Base-by-base conservation (phyloP, 1,284 basidiomycete species). In the Naganishia liquefaciens region DNA sequence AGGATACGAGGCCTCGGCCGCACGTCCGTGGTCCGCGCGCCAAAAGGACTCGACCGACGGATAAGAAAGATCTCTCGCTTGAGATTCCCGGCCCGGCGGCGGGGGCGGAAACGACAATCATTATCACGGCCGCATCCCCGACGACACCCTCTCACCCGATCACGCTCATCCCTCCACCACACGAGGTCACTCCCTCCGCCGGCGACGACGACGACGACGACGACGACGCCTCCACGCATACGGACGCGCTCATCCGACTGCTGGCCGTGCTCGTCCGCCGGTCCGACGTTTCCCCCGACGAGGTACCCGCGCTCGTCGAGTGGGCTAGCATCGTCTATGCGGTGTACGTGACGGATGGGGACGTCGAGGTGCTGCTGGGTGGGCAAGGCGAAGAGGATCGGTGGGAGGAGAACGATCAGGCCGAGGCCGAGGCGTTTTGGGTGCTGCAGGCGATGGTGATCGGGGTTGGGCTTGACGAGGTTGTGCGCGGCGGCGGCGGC, bases 311-410 rank as follows among this genome's bases (percentile, higher is more conserved):
- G 15, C 70, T 78, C 37, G 71, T 75, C 50, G 74, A 79, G 58
- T 72, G 79, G 23, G 69, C 76, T n/a, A 68, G 72, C 2, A 73
- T 74, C 9, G 67, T 81, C 21, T 81, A 80, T 64, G 71, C 75
- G 1, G 66, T 75, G 10, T 78, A 70, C 61, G 62, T 50, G 13
- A 25, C 60, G n/a, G 67, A 62, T n/a, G 54, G 66, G 30, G 50
- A 55, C 23, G 46, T 53, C 13, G 44, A 43, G 23, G 42, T 28
- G 21, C 55, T 57, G 9, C 46, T 28, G 28, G 49, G 37, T 17
- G 13, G 23, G 9, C 46, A 23, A n/a, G 49, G 37, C 19, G 13
- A 15, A 30, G 42, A 52, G 37, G 50, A 51, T 3, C 50, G 30
- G 1, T 52, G 40, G 50, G 28, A 23, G 11, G 10, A n/a, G 23